Evolutionary conservation across 495 filamentous ascomycete genomes (phyloP).

Genomic region (Daldinia concentrica): DNA sequence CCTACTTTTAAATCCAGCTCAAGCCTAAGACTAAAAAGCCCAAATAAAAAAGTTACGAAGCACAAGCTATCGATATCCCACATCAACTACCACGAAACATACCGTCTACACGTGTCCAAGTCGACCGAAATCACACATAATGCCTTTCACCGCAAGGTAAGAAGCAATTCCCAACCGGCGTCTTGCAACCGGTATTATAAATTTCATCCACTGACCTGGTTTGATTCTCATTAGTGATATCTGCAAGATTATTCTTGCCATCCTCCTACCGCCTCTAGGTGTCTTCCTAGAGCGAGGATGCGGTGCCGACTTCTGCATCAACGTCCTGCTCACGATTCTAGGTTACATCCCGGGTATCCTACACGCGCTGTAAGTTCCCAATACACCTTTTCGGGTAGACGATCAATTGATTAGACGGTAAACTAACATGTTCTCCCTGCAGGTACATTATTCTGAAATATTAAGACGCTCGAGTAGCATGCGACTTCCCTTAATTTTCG

Average conservation of each 20-base stretch:
- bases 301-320: conserved; percentile 83
- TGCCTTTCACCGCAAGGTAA: conserved; percentile 69
- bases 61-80: background rate
- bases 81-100: background rate
- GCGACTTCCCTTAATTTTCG: conserved; percentile 18
- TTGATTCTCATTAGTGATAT: conserved; percentile 67
- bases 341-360: conserved; percentile 82
- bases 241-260: conserved; percentile 88
- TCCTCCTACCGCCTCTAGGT: conserved; percentile 87
- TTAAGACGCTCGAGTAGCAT: conserved; percentile 39
- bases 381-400: background rate
- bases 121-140: conserved; percentile 31
- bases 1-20: background rate
- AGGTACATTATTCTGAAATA: conserved; percentile 63
- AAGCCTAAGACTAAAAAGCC: conserved; percentile 2
- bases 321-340: conserved; percentile 85
- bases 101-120: background rate
- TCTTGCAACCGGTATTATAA: conserved; percentile 1
- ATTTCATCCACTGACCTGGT: conserved; percentile 9
- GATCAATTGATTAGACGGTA: background rate
- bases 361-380: conserved; percentile 67
- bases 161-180: conserved; percentile 17
- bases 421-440: conserved; percentile 28
- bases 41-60: background rate
- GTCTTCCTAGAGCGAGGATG: conserved; percentile 93